Base-by-base conservation (phyloP, 192 early-diverging fungal species). In the Pilobolus umbonatus region DNA sequence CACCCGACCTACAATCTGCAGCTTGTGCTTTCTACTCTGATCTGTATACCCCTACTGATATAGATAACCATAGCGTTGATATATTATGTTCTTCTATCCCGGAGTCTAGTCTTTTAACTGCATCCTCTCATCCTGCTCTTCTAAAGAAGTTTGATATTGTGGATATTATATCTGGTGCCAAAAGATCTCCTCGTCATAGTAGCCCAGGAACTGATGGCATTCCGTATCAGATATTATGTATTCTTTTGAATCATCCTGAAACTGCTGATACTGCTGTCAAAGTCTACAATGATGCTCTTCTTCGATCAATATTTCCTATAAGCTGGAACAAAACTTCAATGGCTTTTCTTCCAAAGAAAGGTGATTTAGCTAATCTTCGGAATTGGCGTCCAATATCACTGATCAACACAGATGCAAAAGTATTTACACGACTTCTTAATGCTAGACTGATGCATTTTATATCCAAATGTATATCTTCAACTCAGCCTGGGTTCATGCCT, bases 321-420 rank as follows among this genome's bases (percentile, higher is more conserved):
- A 15, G 5, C 12, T 50, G 48, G 28, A 5, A 31, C 6, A 10
- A 24, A 8, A 63, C 61, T 9, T 35, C 12, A 21, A 57, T 69
- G 57, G 44, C 62, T 29, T 21, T 63, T 4, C 56, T 63, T 1
- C 40, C 28, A 22, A 69, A 63, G 52, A 69, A 62, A 44, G 67
- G 61, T n/a, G 57, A 62, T n/a, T n/a, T 57, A 14, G 4, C 35
- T 5, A 8, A 30, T 1, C 36, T 69, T n/a, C 22, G 42, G 2
- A 72, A 48, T 15, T 60, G 34, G 31, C 31, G 46, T 5, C 58
- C 58, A 14, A 31, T 60, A 1, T 11, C 58, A 7, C 12, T 60
- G 1, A 60, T 49, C 26, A 47, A 38, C 42, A 40, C 46, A 1
- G 58, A 60, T 30, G 58, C 58, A 5, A 60, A 60, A 32, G 4